Base-by-base conservation (phyloP, 495 filamentous ascomycete species). In the Daldinia childiae region DNA sequence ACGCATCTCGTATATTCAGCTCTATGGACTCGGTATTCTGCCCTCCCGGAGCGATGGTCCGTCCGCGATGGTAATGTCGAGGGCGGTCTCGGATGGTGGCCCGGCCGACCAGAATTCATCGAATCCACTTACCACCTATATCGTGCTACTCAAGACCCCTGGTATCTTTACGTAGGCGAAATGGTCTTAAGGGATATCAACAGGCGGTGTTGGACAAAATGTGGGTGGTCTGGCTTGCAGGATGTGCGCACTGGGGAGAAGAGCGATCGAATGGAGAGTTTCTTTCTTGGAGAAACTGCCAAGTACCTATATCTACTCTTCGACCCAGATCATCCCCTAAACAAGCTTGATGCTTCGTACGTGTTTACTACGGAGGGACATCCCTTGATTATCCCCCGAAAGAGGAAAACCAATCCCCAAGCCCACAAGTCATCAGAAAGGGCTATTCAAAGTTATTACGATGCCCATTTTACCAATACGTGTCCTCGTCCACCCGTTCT, bases 201-300 rank as follows among this genome's bases (percentile, higher is more conserved):
- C 68, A 83, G 92, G 50, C 87, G 96, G 45, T 99, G 95, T 78
- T 97, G 93, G 92, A 94, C 93, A 2, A 88, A 88, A 58, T 99
- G 95, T 75, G 95, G 95, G 57, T 98, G 93, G 94, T 92, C 95
- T 5, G 95, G 95, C 0, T 84, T 99, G n/a, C 91, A 97, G 72
- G 92, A 98, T 79, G 95, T 99, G 9, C 83, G 90, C 32, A 93
- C 87, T 45, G 96, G 95, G 0, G 92, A 98, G 78, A 89, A 91
- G 76, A 94, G 87, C 74, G 95, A 99, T 76, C 90, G 95, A 17
- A 99, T 99, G 95, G 95, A 99, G 82, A 98, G 95, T 79, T 99
- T 99, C 83, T 98, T 97, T 78, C 84, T 98, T 1, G 94, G 96
- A 3, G 95, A 99, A 80, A 99, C 95, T 0, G 89, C 92, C 60